Base-by-base conservation (phyloP, 371 early-diverging fungal species). In the Mucor racemosus region DNA sequence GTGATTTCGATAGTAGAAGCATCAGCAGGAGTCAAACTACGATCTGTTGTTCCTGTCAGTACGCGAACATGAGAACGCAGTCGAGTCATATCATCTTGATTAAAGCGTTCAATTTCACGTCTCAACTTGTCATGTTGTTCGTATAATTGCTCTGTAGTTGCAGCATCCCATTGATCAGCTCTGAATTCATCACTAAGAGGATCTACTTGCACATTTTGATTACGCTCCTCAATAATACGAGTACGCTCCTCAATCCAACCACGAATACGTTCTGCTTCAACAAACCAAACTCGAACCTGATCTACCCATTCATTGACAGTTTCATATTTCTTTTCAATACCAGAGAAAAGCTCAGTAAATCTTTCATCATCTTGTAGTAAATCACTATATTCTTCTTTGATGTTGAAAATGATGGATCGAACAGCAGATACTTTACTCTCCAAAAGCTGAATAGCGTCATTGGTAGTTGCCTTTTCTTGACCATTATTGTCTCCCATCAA, bases 211-310 rank as follows among this genome's bases (percentile, higher is more conserved):
- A 70, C 64, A 4, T 61, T 42, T 13, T 72, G 64, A 1, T 75
- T 69, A 14, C 75, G 64, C 15, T 74, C 68, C 21, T 76, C 55
- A n/a, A 86, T 67, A 1, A 68, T 64, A 3, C 72, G 59, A 21
- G 82, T 81, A 21, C 79, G 78, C 35, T 65, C 65, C 19, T 78
- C 80, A 40, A 86, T 82, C 84, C 86, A 85, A 33, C 67, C 67
- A 11, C 80, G 74, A 26, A 85, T 84, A 7, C 84, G 71, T 21
- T 81, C 79, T 17, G 86, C 84, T 64, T 84, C 84, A 40, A 74
- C 74, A 55, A 85, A 81, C 86, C 86, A 85, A 7, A 80, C 73
- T 11, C 83, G 76, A 1, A 85, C 82, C 67, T 85, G 80, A 57
- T 85, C 83, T 4, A 84, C 81, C 81, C 84, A 82, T 15, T 72